A percentile compares a stretch with the other conserved stretches of the same genome.
phyloP scores from a whole-genome alignment of 2,329 filamentous ascomycete genomes.

The Emergomyces orientalis region DNA sequence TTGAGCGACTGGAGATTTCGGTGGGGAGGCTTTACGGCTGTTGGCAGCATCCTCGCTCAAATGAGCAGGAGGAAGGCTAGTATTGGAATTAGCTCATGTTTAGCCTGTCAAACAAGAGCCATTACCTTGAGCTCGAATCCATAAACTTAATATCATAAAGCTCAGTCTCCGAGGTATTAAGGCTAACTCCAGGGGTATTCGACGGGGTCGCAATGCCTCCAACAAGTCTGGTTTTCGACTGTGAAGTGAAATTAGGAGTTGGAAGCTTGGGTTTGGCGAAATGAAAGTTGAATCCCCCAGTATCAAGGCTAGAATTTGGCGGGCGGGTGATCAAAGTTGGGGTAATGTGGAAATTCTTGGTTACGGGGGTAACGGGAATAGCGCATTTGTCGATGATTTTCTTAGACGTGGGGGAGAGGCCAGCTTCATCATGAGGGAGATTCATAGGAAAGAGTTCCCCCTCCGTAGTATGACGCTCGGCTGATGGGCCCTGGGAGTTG shows the following conservation, averaged over 20 bases:
- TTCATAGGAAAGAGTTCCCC: neutral
- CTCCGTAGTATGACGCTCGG: neutral
- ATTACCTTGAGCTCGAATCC: neutral
- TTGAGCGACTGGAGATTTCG: neutral
- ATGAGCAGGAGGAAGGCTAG: neutral
- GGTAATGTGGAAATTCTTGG: constrained; percentile 10
- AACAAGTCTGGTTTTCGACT: constrained; percentile 8
- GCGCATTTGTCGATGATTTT: constrained; percentile 17
- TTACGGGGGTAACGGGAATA: constrained; percentile 10
- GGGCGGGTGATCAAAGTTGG: constrained; percentile 27
- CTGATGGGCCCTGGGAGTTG: neutral
- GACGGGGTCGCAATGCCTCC: too few relatives aligned
- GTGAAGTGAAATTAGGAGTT: constrained; percentile 12
- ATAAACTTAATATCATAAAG: neutral
- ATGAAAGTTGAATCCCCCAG: constrained; percentile 26
- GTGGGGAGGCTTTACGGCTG: neutral
- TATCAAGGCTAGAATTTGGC: constrained; percentile 23
- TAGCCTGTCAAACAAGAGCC: too few relatives aligned
- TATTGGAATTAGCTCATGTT: neutral
- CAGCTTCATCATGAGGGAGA: constrained; percentile 10
- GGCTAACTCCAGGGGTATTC: neutral
- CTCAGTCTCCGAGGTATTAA: neutral
- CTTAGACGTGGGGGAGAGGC: constrained; percentile 15
- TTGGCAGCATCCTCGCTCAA: neutral
- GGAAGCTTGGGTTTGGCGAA: constrained; percentile 26